These are phyloP conservation scores for Verbena officinalis DNA, from an alignment of 257 asterid species.

Conservation along the genomic window DNA sequence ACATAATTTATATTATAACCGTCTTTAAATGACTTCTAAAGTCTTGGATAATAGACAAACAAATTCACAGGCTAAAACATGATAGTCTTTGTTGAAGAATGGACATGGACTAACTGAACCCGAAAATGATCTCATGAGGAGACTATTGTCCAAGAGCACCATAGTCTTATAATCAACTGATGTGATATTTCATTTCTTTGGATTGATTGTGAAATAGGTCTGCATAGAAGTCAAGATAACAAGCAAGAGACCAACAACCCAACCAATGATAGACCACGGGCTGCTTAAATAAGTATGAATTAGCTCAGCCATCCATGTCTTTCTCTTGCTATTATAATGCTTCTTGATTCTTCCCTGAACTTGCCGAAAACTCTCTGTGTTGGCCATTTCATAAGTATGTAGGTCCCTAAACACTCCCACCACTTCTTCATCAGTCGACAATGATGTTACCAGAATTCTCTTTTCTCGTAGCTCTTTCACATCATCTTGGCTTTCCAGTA, in stretches of 20 bases:
- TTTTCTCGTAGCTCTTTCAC: slow-evolving; percentile 35
- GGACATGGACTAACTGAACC: too few relatives aligned
- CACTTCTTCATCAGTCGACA: slow-evolving; percentile 35
- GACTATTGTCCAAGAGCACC: too few relatives aligned
- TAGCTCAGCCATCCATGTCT: slow-evolving; percentile 27
- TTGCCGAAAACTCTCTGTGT: not conserved
- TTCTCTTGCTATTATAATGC: slow-evolving; percentile 17
- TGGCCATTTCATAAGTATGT: not conserved
- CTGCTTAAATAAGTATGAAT: slow-evolving; percentile 11
- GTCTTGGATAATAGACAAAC: too few relatives aligned
- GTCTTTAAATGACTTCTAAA: too few relatives aligned
- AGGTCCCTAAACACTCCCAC: slow-evolving; percentile 10
- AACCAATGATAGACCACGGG: slow-evolving; percentile 28
- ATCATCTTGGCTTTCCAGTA: slow-evolving; percentile 22
- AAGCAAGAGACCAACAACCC: slow-evolving; percentile 8
- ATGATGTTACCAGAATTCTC: slow-evolving; percentile 22
- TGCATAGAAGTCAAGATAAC: slow-evolving; percentile 6
- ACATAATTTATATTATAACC: too few relatives aligned
- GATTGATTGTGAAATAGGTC: not conserved
- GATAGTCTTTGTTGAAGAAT: too few relatives aligned
- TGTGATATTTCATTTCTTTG: not conserved
- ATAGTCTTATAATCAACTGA: too few relatives aligned
- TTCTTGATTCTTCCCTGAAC: not conserved
- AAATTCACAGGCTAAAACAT: too few relatives aligned
- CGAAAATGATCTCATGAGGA: too few relatives aligned